Evolutionary conservation across 1,139 yeast genomes (phyloP), one percentile per base, ranked within the genome.

Genomic region (Taphrina populina): DNA sequence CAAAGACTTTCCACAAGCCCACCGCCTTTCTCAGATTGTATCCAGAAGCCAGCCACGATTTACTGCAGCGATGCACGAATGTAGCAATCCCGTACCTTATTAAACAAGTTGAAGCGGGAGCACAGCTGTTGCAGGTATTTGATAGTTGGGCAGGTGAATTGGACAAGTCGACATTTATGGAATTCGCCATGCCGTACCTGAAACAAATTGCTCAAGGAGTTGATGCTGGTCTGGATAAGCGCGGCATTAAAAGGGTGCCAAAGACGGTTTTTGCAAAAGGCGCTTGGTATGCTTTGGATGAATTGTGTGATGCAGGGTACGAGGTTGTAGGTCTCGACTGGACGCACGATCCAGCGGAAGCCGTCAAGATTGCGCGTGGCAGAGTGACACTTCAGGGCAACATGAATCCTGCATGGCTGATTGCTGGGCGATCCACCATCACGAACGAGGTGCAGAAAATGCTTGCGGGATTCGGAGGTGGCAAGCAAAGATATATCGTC

Each of bases 101-200:
- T 2, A 87, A 84, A 65, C 98, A 92, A 71, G 96, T 92, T 51
- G 82, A 83, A 63, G 98, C 98, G 1, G 98, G 98, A 62, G 97
- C 97, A 26, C 98, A 92, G 61, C 88, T 92, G 83, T 76, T 92
- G 60, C 98, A 92, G 71, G 88, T 92, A 29, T 92, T 92, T 67
- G 98, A 92, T 67, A 86, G 96, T 21, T 90, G 96, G 96, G 98
- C 96, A 51, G 95, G 97, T 57, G 97, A 92, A 71, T 76, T 92
- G 60, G 94, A 95, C 1, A 95, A 96, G 13, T 74, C 74, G 56
- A 98, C 92, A 66, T 92, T 92, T 69, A 76, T 77, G 62, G 90
- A 85, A 67, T 94, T 88, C 69, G 84, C 95, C 3, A 77, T 92
- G 66, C 97, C 97, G 2, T 92, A 88, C 67, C 74, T 92, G 65